These are phyloP conservation scores for Lycium barbarum DNA, from an alignment of 257 asterid genomes.

Conservation along the genomic window DNA sequence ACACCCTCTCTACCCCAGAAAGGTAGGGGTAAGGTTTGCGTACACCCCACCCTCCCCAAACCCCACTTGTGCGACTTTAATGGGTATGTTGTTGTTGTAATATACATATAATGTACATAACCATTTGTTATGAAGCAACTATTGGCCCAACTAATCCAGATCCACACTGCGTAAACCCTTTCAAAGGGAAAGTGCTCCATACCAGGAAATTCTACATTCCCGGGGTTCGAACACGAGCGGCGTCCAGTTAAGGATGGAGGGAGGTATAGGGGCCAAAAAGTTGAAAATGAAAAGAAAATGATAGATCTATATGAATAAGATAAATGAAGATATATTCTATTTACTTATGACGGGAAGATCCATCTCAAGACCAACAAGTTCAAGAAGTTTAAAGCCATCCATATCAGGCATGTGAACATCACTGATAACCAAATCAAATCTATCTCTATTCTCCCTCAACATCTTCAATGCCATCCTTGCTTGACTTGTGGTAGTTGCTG, in stretches of 20 bases:
- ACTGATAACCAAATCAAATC: conserved; percentile 81
- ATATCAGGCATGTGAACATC: conserved; percentile 96
- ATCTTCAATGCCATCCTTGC: conserved; percentile 73
- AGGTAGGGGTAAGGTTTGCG: no score
- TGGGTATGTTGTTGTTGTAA: no score
- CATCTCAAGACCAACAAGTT: conserved; percentile 87
- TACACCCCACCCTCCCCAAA: no score
- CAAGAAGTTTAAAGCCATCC: conserved; percentile 92
- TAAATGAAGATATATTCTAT: conserved; percentile 27
- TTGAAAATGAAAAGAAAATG: not conserved
- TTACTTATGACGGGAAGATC: conserved; percentile 91
- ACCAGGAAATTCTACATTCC: not conserved
- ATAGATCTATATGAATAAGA: not conserved
- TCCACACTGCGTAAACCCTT: not conserved
- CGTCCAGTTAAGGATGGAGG: not conserved
- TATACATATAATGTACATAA: not conserved
- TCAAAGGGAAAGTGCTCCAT: not conserved
- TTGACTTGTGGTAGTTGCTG: conserved; percentile 72
- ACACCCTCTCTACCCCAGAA: no score
- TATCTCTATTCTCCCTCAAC: conserved; percentile 71
- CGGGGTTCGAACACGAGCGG: not conserved
- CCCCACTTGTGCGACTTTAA: no score
- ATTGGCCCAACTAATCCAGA: not conserved
- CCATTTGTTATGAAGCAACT: not conserved
- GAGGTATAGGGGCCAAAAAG: not conserved